These are phyloP conservation scores for Hansenula sp. DNA, from an alignment of 1,139 yeast genomes.

Conservation along the genomic window DNA sequence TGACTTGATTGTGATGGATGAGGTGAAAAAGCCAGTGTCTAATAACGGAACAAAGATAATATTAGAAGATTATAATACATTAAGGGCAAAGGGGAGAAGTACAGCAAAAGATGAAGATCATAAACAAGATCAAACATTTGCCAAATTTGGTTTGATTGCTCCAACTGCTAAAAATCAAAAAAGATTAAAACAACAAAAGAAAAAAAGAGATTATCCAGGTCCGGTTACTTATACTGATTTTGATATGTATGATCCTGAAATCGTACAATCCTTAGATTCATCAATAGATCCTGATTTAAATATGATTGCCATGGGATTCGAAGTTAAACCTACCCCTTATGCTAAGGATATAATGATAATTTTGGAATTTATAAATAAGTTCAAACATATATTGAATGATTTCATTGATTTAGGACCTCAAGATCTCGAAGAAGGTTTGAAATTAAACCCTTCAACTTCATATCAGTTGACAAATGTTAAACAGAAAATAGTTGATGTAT, in stretches of 20 bases:
- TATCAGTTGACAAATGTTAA: conserved; percentile 21
- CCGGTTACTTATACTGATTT: conserved; percentile 14
- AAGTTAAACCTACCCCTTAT: conserved; percentile 34
- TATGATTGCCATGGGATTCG: conserved; percentile 20
- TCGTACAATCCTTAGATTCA: not conserved
- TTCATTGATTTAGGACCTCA: conserved; percentile 40
- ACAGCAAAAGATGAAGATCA: conserved; percentile 8
- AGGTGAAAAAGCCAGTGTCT: not conserved
- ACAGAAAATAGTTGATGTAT: conserved; percentile 8
- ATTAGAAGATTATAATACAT: conserved; percentile 15
- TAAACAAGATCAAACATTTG: not conserved
- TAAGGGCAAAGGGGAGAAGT: conserved; percentile 18
- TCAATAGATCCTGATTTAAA: conserved; percentile 6
- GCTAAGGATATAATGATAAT: conserved; percentile 43
- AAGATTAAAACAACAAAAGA: conserved; percentile 4
- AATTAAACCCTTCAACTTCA: conserved; percentile 25
- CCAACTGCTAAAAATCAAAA: not conserved
- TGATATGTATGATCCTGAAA: conserved; percentile 12
- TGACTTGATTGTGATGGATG: not conserved
- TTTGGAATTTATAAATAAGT: conserved; percentile 42
- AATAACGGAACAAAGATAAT: conserved; percentile 5
- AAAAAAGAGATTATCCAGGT: conserved; percentile 19
- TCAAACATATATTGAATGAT: conserved; percentile 30
- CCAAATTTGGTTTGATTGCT: not conserved
- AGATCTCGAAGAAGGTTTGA: conserved; percentile 47